These are phyloP conservation scores for Fomitopsis pinicola DNA, from an alignment of 1,284 basidiomycete genomes.

Conservation along the genomic window DNA sequence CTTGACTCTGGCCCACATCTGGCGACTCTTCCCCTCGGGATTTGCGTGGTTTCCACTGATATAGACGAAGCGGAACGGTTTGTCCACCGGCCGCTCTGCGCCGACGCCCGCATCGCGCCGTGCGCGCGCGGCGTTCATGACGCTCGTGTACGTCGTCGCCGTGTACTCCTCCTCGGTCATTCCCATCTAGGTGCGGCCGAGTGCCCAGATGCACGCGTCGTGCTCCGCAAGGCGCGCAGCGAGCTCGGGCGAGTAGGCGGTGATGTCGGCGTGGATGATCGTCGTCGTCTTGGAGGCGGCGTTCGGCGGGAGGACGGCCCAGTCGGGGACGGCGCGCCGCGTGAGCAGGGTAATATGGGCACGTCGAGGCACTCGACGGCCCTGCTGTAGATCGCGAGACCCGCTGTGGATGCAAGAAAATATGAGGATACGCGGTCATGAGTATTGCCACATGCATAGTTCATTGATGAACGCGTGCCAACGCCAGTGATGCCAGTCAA, in stretches of 20 bases:
- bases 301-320: constrained; percentile 28
- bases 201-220: constrained; percentile 39
- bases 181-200: constrained; percentile 29
- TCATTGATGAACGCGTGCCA: constrained; percentile 17
- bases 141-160: constrained; percentile 31
- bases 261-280: constrained; percentile 27
- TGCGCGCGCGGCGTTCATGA: constrained; percentile 28
- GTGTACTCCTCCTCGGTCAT: constrained; percentile 35
- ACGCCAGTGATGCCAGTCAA: constrained; percentile 34
- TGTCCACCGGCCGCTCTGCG: constrained; percentile 11
- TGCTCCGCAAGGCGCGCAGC: constrained; percentile 28
- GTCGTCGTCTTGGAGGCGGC: constrained; percentile 26
- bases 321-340: constrained; percentile 28
- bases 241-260: constrained; percentile 18
- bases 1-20: constrained; percentile 32
- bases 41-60: constrained; percentile 31
- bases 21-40: constrained; percentile 23
- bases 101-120: constrained; percentile 28
- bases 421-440: background rate
- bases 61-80: constrained; percentile 30
- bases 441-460: background rate
- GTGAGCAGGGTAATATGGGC: constrained; percentile 31
- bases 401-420: constrained; percentile 25
- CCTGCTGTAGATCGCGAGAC: constrained; percentile 34
- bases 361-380: constrained; percentile 32